Percentiles rank a stretch among this genome's conserved stretches.
These are phyloP conservation scores for Begonia masoniana DNA, from an alignment of 306 rosid genomes.

Conservation along the genomic window DNA sequence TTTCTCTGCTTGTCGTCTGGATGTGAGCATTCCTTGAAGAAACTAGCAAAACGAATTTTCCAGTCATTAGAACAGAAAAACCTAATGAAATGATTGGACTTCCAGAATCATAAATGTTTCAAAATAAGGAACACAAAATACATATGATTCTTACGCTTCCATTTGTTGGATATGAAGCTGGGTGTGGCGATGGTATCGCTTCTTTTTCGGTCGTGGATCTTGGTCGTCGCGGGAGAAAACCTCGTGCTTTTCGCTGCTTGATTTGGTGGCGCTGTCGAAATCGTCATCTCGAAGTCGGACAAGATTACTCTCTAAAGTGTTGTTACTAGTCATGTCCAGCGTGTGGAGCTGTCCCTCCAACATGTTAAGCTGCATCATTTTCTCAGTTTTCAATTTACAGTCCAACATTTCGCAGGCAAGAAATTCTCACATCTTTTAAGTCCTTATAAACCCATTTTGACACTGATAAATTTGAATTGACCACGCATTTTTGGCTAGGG, in stretches of 20 bases:
- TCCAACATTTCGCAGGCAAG: not conserved
- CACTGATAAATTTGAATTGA: conserved; percentile 13
- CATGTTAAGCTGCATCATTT: conserved; percentile 42
- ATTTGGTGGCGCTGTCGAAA: conserved; percentile 29
- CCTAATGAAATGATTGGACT: too few relatives aligned
- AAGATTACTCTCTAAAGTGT: conserved; percentile 59
- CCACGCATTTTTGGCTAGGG: too few relatives aligned
- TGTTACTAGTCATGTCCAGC: conserved; percentile 36
- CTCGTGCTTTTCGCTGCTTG: conserved; percentile 47
- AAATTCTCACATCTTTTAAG: conserved; percentile 24
- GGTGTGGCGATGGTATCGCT: conserved; percentile 58
- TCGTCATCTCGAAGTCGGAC: conserved; percentile 39
- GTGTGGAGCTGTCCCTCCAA: conserved; percentile 48
- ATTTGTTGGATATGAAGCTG: conserved; percentile 45
- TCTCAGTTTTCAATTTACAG: too few relatives aligned
- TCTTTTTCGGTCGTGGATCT: conserved; percentile 34
- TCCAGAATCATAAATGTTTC: too few relatives aligned
- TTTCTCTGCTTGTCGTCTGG: conserved; percentile 90
- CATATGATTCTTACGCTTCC: conserved; percentile 43
- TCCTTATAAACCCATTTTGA: conserved; percentile 31
- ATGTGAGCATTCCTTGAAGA: conserved; percentile 65
- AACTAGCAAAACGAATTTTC: conserved; percentile 21
- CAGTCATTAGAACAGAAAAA: too few relatives aligned
- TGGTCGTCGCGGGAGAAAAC: conserved; percentile 40
- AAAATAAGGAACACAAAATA: not conserved